phyloP scores from a whole-genome alignment of 148 eudicot genomes.

The Silene latifolia region DNA sequence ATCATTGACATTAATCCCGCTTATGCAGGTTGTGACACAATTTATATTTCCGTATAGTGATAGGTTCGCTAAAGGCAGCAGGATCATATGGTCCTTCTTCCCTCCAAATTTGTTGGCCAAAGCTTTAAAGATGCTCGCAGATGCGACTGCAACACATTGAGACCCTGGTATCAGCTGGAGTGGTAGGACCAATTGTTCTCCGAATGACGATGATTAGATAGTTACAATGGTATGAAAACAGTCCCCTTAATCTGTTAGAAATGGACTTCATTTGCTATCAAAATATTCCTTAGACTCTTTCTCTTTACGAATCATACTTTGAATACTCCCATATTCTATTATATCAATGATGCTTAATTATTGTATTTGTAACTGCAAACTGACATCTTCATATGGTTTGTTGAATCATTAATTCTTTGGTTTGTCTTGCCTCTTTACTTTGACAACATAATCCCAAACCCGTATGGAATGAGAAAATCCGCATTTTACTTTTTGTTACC shows the following conservation, averaged over 20 bases:
- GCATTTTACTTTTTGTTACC: conserved; percentile 68
- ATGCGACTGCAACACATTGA: conserved; percentile 49
- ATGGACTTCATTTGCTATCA: not conserved
- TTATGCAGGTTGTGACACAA: conserved; percentile 62
- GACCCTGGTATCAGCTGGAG: conserved; percentile 82
- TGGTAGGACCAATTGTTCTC: conserved; percentile 38
- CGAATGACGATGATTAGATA: conserved; percentile 67
- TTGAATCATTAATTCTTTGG: conserved; percentile 36
- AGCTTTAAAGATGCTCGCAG: conserved; percentile 51
- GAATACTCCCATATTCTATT: not conserved
- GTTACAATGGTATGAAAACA: too few species aligned
- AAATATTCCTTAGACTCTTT: not conserved
- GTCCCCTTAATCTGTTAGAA: too few species aligned
- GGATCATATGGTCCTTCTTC: conserved; percentile 64
- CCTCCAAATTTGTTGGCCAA: conserved; percentile 20
- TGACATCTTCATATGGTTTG: not conserved
- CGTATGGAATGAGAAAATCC: conserved; percentile 79
- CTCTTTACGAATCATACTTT: not conserved
- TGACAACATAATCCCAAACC: conserved; percentile 75
- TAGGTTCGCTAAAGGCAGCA: not conserved
- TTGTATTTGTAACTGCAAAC: not conserved
- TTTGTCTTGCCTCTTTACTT: conserved; percentile 80
- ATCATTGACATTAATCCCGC: conserved; percentile 2
- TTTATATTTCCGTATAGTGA: conserved; percentile 64
- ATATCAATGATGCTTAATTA: not conserved